Evolutionary conservation across 2,329 filamentous ascomycete genomes (phyloP).

Genomic region (Nigrograna mackinnonii): DNA sequence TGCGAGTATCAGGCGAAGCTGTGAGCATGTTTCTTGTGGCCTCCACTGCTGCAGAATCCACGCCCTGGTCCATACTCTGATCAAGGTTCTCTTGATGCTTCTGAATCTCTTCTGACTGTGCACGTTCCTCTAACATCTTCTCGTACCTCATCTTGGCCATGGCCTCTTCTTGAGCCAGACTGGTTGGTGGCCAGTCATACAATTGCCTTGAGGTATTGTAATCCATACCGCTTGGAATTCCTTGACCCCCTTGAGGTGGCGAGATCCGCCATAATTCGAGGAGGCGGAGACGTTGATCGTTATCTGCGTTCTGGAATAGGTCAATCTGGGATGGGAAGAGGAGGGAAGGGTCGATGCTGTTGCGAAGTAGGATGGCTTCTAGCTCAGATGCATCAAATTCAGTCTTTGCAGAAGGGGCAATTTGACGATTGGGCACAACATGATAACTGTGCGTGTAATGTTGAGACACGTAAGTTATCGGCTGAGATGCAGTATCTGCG

Average conservation of each 20-base stretch:
- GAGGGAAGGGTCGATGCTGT: conserved; percentile 70
- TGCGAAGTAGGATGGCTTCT: conserved; percentile 63
- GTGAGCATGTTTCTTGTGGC: conserved; percentile 18
- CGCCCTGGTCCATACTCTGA: conserved; percentile 24
- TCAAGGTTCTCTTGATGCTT: conserved; percentile 30
- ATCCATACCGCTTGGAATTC: conserved; percentile 40
- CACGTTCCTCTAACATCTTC: conserved; percentile 37
- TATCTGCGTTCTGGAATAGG: conserved; percentile 76
- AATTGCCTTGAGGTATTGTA: conserved; percentile 47
- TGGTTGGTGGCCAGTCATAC: conserved; percentile 59
- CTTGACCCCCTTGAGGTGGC: conserved; percentile 57
- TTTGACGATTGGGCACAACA: conserved; percentile 44
- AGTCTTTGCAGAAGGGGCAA: conserved; percentile 33
- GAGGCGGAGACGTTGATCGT: conserved; percentile 72
- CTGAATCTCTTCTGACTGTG: conserved; percentile 30
- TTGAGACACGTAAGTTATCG: conserved; percentile 75
- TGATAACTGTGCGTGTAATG: conserved; percentile 86
- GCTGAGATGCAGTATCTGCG: conserved; percentile 29
- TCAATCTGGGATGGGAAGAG: conserved; percentile 76
- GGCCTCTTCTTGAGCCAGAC: conserved; percentile 57
- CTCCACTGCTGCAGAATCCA: conserved; percentile 14
- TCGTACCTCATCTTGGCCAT: conserved; percentile 65
- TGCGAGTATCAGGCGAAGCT: conserved; percentile 27
- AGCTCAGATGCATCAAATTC: conserved; percentile 43
- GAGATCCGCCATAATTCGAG: conserved; percentile 86